Evolutionary conservation across 225 moss, liverwort and hornwort genomes (phyloP).

Genomic region (Polytrichum formosum): DNA sequence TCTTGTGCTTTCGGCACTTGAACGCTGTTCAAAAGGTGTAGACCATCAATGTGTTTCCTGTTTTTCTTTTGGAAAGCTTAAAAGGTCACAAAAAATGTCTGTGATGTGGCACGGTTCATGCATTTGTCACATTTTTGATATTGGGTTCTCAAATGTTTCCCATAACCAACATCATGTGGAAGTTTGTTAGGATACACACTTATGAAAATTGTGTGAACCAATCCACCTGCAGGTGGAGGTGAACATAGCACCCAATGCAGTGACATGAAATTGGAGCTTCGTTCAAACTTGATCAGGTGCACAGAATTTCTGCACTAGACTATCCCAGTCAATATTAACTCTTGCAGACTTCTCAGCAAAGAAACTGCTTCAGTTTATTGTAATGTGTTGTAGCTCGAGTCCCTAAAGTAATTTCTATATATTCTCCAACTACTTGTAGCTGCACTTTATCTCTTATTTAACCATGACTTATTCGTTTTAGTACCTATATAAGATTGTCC

Average conservation of each 20-base stretch:
- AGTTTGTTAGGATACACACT: background rate
- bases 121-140: background rate
- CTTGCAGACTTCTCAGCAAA: too few relatives aligned
- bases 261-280: slow-evolving; percentile 39
- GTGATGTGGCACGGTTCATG: slow-evolving; percentile 1
- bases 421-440: too few relatives aligned
- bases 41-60: background rate
- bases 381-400: too few relatives aligned
- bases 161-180: too few relatives aligned
- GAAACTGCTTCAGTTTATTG: too few relatives aligned
- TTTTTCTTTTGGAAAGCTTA: background rate
- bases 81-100: background rate
- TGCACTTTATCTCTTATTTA: too few relatives aligned
- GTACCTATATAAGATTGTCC: background rate
- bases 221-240: slow-evolving; percentile 26
- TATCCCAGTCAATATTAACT: too few relatives aligned
- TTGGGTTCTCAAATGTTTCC: background rate
- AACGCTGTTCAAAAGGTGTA: slow-evolving; percentile 63
- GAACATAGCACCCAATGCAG: slow-evolving; percentile 34
- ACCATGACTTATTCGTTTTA: background rate
- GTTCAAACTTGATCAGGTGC: slow-evolving; percentile 50
- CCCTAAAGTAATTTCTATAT: too few relatives aligned
- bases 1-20: slow-evolving; percentile 80
- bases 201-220: too few relatives aligned
- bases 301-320: background rate